A percentile compares a stretch with the other conserved stretches of the same genome.
Conservation (phyloP, 257 asterid genomes). For the Solanum chiquidenum region DNA sequence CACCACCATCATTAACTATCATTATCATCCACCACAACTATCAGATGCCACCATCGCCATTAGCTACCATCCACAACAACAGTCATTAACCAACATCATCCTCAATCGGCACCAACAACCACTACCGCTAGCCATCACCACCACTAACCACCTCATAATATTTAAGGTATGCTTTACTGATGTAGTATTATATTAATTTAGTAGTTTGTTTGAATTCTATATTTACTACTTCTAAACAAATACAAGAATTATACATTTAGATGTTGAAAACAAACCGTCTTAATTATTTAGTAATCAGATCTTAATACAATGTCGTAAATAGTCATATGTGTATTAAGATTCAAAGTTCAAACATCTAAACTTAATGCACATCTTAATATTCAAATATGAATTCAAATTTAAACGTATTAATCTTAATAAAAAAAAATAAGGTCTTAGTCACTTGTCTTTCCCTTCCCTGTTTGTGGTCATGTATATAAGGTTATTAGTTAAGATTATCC, state of each 20-base stretch:
- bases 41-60: not conserved
- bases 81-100: not conserved
- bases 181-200: not conserved
- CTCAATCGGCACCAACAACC: not conserved
- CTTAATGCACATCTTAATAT: not conserved
- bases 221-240: not conserved
- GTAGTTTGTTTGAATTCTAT: not conserved
- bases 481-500: not conserved
- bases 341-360: not conserved
- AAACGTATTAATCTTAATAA: not conserved
- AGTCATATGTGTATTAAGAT: not conserved
- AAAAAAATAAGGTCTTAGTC: not conserved
- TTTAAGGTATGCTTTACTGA: not conserved
- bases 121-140: not conserved
- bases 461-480: not conserved
- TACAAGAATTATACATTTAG: not conserved
- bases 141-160: not conserved
- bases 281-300: not conserved
- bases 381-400: not conserved
- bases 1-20: not conserved
- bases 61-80: not conserved
- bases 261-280: not conserved
- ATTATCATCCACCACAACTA: not conserved
- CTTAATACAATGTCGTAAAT: not conserved
- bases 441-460: not conserved